Percentiles rank a stretch among this genome's conserved stretches.
phyloP scores from a whole-genome alignment of 192 early-diverging fungal genomes.

The Entomortierella lignicola region DNA sequence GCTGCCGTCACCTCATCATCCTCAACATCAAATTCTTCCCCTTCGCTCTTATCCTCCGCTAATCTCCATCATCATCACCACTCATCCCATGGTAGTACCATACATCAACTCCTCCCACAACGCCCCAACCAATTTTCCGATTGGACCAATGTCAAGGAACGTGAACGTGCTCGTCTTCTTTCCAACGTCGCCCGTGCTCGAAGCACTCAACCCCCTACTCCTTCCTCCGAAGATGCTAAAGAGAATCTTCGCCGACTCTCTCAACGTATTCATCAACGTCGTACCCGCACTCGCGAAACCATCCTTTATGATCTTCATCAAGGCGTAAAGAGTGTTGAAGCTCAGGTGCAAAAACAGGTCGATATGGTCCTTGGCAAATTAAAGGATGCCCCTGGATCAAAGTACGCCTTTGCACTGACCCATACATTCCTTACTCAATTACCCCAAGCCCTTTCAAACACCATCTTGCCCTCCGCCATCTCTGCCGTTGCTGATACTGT shows the following conservation, averaged over 20 bases:
- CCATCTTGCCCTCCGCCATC: slow-evolving; percentile 46
- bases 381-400: slow-evolving; percentile 41
- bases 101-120: slow-evolving; percentile 31
- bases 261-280: slow-evolving; percentile 36
- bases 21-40: not conserved
- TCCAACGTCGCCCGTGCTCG: slow-evolving; percentile 35
- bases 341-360: slow-evolving; percentile 50
- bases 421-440: slow-evolving; percentile 47
- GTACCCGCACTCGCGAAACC: slow-evolving; percentile 38
- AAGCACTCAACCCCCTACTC: not conserved
- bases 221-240: slow-evolving; percentile 27
- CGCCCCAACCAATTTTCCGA: slow-evolving; percentile 33
- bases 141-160: slow-evolving; percentile 43
- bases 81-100: slow-evolving; percentile 1
- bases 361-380: slow-evolving; percentile 44
- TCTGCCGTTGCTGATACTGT: slow-evolving; percentile 52
- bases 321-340: slow-evolving; percentile 45
- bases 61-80: slow-evolving; percentile 6
- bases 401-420: slow-evolving; percentile 43
- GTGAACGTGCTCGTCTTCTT: slow-evolving; percentile 32
- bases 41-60: not conserved
- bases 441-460: slow-evolving; percentile 39
- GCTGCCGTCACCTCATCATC: not conserved
- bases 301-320: slow-evolving; percentile 45
- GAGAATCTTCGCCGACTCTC: slow-evolving; percentile 39